These are phyloP conservation scores for Leishmania gerbilli DNA, from an alignment of 208 protist genomes.

Conservation along the genomic window DNA sequence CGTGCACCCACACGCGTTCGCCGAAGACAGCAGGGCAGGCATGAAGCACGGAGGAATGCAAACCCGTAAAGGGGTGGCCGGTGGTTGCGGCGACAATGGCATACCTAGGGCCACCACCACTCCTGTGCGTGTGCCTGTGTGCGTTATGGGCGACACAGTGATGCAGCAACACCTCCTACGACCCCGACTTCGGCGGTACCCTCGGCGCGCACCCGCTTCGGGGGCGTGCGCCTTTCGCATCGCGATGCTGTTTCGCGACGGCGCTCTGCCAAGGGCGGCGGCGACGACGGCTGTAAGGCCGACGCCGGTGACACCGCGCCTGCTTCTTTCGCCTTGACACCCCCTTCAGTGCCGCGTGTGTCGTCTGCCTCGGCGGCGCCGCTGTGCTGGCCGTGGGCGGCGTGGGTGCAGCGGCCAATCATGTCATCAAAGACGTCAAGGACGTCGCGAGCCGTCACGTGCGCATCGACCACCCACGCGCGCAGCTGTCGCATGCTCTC, in stretches of 20 bases:
- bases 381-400: neutral
- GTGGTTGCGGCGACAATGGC: no score
- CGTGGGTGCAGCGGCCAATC: neutral
- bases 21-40: neutral
- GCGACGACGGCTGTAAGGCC: neutral
- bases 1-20: neutral
- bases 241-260: neutral
- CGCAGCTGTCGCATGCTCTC: constrained; percentile 30
- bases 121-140: neutral
- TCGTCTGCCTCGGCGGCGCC: neutral
- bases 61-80: no score
- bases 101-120: neutral
- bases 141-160: neutral
- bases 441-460: constrained; percentile 29
- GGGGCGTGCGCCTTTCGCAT: neutral
- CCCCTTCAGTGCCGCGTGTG: neutral
- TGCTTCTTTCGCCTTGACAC: neutral
- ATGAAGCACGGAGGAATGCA: neutral
- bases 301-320: neutral
- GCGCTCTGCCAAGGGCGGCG: neutral
- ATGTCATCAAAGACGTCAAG: constrained; percentile 29
- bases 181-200: neutral
- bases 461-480: constrained; percentile 28
- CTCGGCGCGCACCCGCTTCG: constrained; percentile 6
- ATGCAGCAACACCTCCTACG: neutral